phyloP scores from a whole-genome alignment of 2,329 filamentous ascomycete genomes.

The Stemphylium beticola region DNA sequence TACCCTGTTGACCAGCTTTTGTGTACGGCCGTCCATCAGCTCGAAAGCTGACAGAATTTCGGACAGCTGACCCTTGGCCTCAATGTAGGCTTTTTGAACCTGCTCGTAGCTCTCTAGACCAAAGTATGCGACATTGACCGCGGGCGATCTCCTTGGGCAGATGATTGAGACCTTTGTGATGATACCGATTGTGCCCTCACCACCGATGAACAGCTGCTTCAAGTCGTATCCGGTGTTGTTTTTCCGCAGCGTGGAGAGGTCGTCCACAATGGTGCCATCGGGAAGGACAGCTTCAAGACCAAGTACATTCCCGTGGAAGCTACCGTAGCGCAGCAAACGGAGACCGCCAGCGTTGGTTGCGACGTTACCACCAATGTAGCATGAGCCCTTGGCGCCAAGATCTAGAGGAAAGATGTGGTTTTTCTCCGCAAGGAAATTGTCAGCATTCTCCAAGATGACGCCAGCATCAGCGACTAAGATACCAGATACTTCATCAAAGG shows the following conservation, averaged over 20 bases:
- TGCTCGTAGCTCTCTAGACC: slow-evolving; percentile 90
- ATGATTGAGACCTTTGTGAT: slow-evolving; percentile 89
- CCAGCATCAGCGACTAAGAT: slow-evolving; percentile 90
- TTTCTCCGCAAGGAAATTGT: slow-evolving; percentile 81
- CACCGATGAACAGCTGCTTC: slow-evolving; percentile 95
- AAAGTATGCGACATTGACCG: slow-evolving; percentile 94
- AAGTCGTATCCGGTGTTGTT: slow-evolving; percentile 99
- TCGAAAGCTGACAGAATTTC: slow-evolving; percentile 98
- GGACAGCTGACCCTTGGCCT: slow-evolving; percentile 86
- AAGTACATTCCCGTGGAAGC: slow-evolving; percentile 89
- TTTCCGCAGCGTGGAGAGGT: slow-evolving; percentile 87
- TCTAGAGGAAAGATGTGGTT: slow-evolving; percentile 94
- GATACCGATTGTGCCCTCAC: slow-evolving; percentile 92
- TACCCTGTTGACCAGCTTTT: slow-evolving; percentile 66
- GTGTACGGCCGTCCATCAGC: slow-evolving; percentile 88
- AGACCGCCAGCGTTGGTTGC: slow-evolving; percentile 95
- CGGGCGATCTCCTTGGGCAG: slow-evolving; percentile 84
- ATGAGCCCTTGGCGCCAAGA: slow-evolving; percentile 96
- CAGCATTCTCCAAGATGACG: slow-evolving; percentile 86
- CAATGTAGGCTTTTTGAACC: slow-evolving; percentile 82
- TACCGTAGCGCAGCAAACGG: slow-evolving; percentile 88
- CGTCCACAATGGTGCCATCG: slow-evolving; percentile 89
- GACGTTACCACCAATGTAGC: slow-evolving; percentile 94
- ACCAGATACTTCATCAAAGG: slow-evolving; percentile 91
- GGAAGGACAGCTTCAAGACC: slow-evolving; percentile 93